Evolutionary conservation across 768 basidiomycete genomes (phyloP).

Genomic region (Amanita exitialis): DNA sequence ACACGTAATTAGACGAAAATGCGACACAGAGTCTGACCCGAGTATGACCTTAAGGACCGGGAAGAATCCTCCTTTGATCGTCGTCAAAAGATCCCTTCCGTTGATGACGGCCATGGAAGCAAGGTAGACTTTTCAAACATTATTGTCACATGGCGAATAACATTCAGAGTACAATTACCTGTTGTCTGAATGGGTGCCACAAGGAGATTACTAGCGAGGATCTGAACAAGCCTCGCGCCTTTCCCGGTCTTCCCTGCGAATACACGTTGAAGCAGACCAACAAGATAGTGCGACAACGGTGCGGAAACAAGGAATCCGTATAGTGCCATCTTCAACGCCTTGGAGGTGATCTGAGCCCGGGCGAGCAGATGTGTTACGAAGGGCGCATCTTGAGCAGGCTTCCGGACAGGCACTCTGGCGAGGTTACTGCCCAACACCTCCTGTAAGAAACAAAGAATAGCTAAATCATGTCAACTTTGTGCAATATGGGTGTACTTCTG

Average conservation of each 20-base stretch:
- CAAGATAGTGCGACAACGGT: conserved; percentile 67
- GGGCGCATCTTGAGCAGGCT: conserved; percentile 44
- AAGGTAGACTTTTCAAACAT: conserved; percentile 43
- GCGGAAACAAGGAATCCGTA: conserved; percentile 83
- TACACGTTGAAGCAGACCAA: conserved; percentile 60
- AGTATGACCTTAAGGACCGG: conserved; percentile 55
- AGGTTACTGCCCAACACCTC: conserved; percentile 72
- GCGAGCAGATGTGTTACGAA: conserved; percentile 41
- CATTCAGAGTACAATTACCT: conserved; percentile 29
- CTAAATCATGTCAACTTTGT: conserved; percentile 17
- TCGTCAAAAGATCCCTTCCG: conserved; percentile 59
- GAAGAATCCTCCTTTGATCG: conserved; percentile 66
- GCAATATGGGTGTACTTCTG: neutral
- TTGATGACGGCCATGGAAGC: conserved; percentile 78
- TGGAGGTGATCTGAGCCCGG: conserved; percentile 48
- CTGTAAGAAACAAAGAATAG: conserved; percentile 56
- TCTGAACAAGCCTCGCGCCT: conserved; percentile 55
- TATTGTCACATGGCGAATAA: neutral
- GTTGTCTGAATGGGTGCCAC: conserved; percentile 67
- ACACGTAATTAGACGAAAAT: neutral
- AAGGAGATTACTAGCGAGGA: conserved; percentile 68
- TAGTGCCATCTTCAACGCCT: conserved; percentile 74
- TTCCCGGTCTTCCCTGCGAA: conserved; percentile 68
- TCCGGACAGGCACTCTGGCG: conserved; percentile 47
- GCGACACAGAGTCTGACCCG: neutral